These are phyloP conservation scores for Nitzschia sp. DNA, from an alignment of 108 stramenopile species.

Conservation along the genomic window DNA sequence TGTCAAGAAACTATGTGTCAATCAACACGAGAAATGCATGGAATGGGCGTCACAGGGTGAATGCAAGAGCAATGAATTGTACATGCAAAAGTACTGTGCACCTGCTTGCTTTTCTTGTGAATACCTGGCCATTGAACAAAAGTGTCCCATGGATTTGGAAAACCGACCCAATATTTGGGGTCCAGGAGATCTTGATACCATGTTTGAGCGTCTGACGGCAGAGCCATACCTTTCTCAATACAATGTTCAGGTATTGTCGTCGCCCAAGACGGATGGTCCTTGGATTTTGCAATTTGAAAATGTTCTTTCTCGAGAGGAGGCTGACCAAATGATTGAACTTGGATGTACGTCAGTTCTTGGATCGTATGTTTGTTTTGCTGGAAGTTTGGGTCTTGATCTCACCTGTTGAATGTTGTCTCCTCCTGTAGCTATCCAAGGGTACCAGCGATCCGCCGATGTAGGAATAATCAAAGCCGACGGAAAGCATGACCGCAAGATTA, in stretches of 20 bases:
- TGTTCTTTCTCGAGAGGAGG: conserved; percentile 65
- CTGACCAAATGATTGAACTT: conserved; percentile 52
- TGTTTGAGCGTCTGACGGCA: conserved; percentile 28
- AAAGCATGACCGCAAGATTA: conserved; percentile 22
- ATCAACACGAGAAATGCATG: conserved; percentile 38
- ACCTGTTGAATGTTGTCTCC: neutral
- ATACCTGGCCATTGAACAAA: conserved; percentile 40
- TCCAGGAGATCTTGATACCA: conserved; percentile 39
- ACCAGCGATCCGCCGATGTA: conserved; percentile 70
- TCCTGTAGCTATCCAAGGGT: conserved; percentile 41
- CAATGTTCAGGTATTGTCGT: conserved; percentile 29
- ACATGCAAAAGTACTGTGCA: conserved; percentile 60
- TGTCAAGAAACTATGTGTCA: conserved; percentile 12
- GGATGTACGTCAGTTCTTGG: conserved; percentile 30
- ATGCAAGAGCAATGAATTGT: conserved; percentile 49
- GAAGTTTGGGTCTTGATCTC: neutral
- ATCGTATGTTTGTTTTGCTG: neutral
- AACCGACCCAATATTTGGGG: conserved; percentile 23
- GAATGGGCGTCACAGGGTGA: conserved; percentile 37
- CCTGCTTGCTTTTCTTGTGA: conserved; percentile 75
- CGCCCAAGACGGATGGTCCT: conserved; percentile 46
- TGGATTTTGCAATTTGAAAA: conserved; percentile 79
- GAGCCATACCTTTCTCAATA: conserved; percentile 31
- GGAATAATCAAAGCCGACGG: conserved; percentile 45
- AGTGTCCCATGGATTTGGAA: conserved; percentile 52